These are phyloP conservation scores for Penicillium roqueforti DNA, from an alignment of 495 filamentous ascomycete species.

Conservation along the genomic window DNA sequence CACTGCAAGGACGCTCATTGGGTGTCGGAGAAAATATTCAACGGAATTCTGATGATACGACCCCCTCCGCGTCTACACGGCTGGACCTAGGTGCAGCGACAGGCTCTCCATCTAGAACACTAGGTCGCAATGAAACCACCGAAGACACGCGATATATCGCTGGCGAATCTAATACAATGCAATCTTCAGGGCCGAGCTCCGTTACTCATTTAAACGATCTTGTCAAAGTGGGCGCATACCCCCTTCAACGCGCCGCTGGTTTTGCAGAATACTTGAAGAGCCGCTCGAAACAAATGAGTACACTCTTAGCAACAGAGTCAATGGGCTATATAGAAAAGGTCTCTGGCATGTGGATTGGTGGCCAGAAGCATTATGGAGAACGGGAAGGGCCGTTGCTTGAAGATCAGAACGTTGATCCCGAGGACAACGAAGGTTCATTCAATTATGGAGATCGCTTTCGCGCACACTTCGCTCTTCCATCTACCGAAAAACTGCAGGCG, in stretches of 20 bases:
- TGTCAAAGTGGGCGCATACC: conserved; percentile 70
- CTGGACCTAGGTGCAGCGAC: conserved; percentile 4
- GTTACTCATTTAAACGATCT: conserved; percentile 44
- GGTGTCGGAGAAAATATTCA: conserved; percentile 23
- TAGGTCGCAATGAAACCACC: conserved; percentile 1
- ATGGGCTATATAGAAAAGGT: conserved; percentile 98
- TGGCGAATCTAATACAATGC: conserved; percentile 23
- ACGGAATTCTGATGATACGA: conserved; percentile 42
- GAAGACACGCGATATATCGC: conserved; percentile 14
- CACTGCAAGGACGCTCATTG: conserved; percentile 31
- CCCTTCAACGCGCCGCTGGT: conserved; percentile 78
- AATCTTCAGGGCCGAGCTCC: conserved; percentile 2
- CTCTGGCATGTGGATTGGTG: conserved; percentile 94
- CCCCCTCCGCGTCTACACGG: conserved; percentile 27
- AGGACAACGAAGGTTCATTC: conserved; percentile 57
- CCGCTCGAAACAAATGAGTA: conserved; percentile 76
- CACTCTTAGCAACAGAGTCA: conserved; percentile 80
- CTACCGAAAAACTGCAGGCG: conserved; percentile 80
- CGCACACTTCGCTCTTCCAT: conserved; percentile 81
- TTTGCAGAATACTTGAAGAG: conserved; percentile 80
- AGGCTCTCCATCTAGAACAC: background rate
- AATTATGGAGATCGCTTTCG: conserved; percentile 76
- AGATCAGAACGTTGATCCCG: conserved; percentile 57
- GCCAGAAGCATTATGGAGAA: conserved; percentile 82
- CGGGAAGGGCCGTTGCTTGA: conserved; percentile 63